Evolutionary conservation across 257 asterid genomes (phyloP), one percentile per base, ranked within the genome.

Genomic region (Fraxinus pennsylvanica): DNA sequence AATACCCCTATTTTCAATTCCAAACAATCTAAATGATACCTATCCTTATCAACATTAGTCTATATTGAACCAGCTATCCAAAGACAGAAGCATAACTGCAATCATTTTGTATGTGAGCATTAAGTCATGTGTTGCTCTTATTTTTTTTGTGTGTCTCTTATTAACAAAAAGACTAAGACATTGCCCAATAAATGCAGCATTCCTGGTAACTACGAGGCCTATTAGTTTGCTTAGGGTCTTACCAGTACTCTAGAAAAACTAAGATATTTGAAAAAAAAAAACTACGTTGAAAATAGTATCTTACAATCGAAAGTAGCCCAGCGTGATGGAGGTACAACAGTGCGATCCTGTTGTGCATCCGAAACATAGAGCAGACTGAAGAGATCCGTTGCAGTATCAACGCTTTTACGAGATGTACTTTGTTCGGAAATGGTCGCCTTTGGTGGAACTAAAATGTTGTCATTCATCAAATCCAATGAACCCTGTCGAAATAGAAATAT

Each of bases 281-380:
- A 9, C 38, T 27, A 71, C 35, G 59, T 43, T 38, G 68, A 63
- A 74, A 39, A 33, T 21, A 67, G 69, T 30, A 74, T 73, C 98
- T 88, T 89, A 94, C 98, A 94, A 72, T 93, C 98, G 68, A 95
- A 95, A 43, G 99, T 91, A 59, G 99, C 97, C 99, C 99, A 95
- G 69, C 94, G 93, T 29, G 97, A 90, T 39, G 96, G 96, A 84
- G 96, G 98, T 65, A 91, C 99, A 66, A 95, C 87, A 3, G 86
- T 68, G 14, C 94, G 94, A 47, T 90, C 94, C 74, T 87, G 93
- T 61, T 87, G 83, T 32, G 80, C 79, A 43, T 93, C 92, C 9
- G 96, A 77, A 66, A 79, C 85, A 71, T 91, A 90, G 66, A 91
- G 96, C 74, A 93, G 87, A 76, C 92, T 87, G 85, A 93, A 93